These are phyloP conservation scores for Penicillium sp. DNA, from an alignment of 2,329 filamentous ascomycete genomes.

Conservation along the genomic window DNA sequence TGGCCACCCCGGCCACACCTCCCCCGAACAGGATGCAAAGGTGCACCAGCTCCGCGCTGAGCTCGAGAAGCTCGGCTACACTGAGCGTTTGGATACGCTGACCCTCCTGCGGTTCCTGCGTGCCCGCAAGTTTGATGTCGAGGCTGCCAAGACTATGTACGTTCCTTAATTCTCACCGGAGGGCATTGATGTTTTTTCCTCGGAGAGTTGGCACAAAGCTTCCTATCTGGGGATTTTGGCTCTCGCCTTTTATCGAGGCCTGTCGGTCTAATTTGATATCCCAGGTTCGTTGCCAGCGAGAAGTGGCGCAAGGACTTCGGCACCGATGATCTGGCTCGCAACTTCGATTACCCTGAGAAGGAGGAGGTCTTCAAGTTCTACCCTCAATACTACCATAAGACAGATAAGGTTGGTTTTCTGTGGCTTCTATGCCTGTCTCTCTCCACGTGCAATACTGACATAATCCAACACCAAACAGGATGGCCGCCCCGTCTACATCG, in stretches of 20 bases:
- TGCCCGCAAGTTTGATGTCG: constrained; percentile 91
- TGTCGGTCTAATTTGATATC: constrained; percentile 5
- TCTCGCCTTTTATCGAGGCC: not conserved
- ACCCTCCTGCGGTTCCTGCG: constrained; percentile 90
- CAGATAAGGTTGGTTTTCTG: constrained; percentile 47
- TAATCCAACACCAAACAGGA: constrained; percentile 56
- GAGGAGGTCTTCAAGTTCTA: constrained; percentile 83
- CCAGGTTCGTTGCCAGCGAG: constrained; percentile 86
- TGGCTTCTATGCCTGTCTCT: not conserved
- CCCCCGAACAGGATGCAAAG: constrained; percentile 81
- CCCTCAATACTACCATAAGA: constrained; percentile 97
- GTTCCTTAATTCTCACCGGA: constrained; percentile 32
- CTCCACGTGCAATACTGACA: not conserved
- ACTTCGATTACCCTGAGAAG: constrained; percentile 87
- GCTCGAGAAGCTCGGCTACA: constrained; percentile 81
- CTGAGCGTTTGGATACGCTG: constrained; percentile 82
- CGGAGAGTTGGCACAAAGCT: not conserved
- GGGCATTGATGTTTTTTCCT: not conserved
- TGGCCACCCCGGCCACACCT: constrained; percentile 87
- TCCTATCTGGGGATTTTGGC: not conserved
- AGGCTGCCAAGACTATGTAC: constrained; percentile 82
- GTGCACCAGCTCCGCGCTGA: constrained; percentile 79
- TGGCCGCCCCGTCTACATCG: constrained; percentile 94
- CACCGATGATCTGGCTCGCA: constrained; percentile 75
- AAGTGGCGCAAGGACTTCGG: constrained; percentile 86